Evolutionary conservation across 352 stramenopile genomes (phyloP), one percentile per base, ranked within the genome.

Genomic region (Phytophthora fragariae): DNA sequence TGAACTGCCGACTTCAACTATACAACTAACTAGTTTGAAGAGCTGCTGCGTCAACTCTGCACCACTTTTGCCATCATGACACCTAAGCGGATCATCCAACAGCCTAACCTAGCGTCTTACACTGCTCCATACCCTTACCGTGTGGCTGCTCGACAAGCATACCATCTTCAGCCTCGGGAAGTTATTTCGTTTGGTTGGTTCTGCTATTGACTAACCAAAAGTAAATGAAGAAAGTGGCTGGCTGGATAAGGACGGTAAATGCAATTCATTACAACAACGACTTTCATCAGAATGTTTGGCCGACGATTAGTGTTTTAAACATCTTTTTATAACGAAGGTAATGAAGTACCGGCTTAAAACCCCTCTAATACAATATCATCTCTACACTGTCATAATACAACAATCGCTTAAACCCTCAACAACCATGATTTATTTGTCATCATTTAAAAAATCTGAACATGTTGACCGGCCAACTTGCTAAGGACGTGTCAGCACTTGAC

Each of bases 111-210:
- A 57, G 15, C 15, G 35, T 62, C 17, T 69, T 27, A 17, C 62
- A 69, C 1, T n/a, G 12, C 27, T 62, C 53, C 53, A 62, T 62
- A 0, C 57, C 39, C 19, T 69, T 69, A 9, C 17, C 52, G 7
- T 62, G 29, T 17, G 37, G 35, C 39, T 68, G 61, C 24, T 68
- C 61, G 10, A 68, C 3, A 15, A 68, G 61, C 50, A 55, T 61
- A 24, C 49, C 37, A 29, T 56, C 49, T 31, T 68, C 61, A 9
- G 15, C 37, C 35, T 69, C 62, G 21, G 27, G 8, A 69, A 50
- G 29, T 69, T 69, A 17, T 41, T 62, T 17, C 53, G 53, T 12
- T 57, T 69, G 35, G 19, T 61, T 68, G 49, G 31, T 54, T 44
- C 61, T 24, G 47, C 17, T 37, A 68, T 68, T 57, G 27, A 14